phyloP scores from a whole-genome alignment of 2,329 filamentous ascomycete species.

The Juglanconis oblonga region DNA sequence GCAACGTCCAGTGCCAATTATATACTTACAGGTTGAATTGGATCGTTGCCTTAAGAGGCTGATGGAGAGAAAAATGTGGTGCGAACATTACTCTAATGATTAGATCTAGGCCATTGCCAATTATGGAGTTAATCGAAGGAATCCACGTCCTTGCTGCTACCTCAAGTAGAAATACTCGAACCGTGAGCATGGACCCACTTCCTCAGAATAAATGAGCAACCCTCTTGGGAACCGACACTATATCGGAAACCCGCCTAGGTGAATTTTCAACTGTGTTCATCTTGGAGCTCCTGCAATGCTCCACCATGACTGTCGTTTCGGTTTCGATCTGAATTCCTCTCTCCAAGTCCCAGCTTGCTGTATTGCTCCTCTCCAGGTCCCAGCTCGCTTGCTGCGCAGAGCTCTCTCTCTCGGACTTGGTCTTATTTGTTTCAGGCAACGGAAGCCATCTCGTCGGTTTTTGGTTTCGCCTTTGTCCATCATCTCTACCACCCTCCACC shows the following conservation, averaged over 20 bases:
- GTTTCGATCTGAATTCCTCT: background rate
- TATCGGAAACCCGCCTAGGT: background rate
- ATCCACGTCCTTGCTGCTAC: too few species aligned
- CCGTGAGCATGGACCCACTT: background rate
- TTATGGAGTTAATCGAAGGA: too few species aligned
- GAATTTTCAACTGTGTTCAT: background rate
- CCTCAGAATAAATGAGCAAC: constrained; percentile 6
- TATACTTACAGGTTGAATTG: too few species aligned
- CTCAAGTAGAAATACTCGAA: background rate
- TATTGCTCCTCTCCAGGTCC: background rate
- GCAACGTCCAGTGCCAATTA: too few species aligned
- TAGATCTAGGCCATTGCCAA: too few species aligned
- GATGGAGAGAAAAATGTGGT: too few species aligned
- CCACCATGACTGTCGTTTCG: constrained; percentile 1
- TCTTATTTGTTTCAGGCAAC: background rate
- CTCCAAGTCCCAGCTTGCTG: background rate
- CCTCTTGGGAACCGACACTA: background rate
- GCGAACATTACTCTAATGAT: too few species aligned
- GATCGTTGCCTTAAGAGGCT: too few species aligned
- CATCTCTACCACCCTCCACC: constrained; percentile 1
- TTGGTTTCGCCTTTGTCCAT: background rate
- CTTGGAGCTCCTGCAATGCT: background rate
- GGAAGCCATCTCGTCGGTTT: background rate
- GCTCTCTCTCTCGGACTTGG: background rate
- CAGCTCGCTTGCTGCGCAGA: background rate